These are phyloP conservation scores for Pseudogymnoascus sp. DNA, from an alignment of 2,329 filamentous ascomycete species.

Conservation along the genomic window DNA sequence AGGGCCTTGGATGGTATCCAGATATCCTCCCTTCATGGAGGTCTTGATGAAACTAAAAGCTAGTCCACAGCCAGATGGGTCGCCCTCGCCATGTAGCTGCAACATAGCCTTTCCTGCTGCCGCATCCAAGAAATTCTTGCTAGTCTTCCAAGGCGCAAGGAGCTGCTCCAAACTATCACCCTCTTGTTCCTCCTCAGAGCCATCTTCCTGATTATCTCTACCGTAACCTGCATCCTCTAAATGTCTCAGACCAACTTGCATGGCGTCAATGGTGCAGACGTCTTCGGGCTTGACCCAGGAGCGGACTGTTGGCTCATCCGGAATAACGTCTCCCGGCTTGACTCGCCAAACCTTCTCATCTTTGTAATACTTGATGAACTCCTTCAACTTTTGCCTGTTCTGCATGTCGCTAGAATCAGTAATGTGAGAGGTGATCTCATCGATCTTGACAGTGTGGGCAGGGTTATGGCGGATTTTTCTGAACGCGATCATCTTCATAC, in stretches of 20 bases:
- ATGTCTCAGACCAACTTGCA: constrained; percentile 90
- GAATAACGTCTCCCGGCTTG: constrained; percentile 60
- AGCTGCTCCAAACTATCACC: constrained; percentile 71
- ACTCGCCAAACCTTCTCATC: constrained; percentile 77
- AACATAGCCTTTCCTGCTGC: constrained; percentile 95
- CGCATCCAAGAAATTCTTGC: constrained; percentile 91
- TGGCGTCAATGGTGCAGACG: constrained; percentile 86
- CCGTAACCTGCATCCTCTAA: constrained; percentile 86
- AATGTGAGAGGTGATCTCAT: constrained; percentile 86
- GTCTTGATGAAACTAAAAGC: constrained; percentile 97
- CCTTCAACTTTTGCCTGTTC: constrained; percentile 92
- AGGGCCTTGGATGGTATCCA: constrained; percentile 67
- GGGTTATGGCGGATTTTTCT: constrained; percentile 73
- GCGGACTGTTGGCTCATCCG: constrained; percentile 72
- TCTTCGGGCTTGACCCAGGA: constrained; percentile 92
- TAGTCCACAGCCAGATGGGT: constrained; percentile 85
- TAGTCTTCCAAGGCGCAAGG: constrained; percentile 92
- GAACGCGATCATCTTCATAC: constrained; percentile 92
- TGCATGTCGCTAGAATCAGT: constrained; percentile 90
- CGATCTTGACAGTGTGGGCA: constrained; percentile 59
- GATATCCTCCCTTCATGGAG: constrained; percentile 94
- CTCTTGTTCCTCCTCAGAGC: constrained; percentile 33
- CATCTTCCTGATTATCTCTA: constrained; percentile 41
- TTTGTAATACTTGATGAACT: constrained; percentile 88
- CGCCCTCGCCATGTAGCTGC: constrained; percentile 84